Base-by-base conservation (phyloP, 2,329 filamentous ascomycete genomes). In the Xylaria digitata region DNA sequence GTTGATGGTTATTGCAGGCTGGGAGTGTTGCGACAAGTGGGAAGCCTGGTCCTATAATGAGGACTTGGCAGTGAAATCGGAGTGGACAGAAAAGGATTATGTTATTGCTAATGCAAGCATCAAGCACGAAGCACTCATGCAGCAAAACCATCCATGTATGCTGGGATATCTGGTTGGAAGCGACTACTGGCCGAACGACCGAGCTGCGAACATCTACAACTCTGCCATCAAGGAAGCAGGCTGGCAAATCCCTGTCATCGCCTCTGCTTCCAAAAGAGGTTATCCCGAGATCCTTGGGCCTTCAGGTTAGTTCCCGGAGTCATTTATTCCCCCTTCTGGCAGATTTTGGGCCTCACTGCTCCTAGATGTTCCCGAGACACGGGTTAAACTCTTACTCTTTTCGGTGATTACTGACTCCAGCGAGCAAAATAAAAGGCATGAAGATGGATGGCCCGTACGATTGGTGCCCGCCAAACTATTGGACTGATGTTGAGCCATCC, bases 11-110 rank as follows among this genome's bases (percentile, higher is more conserved):
- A 78, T 90, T 43, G 79, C 87, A 0, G 88, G 88, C 0, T 90
- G 87, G 87, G 87, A 90, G 67, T 90, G 88, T 75, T 90, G 88
- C 74, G 86, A 90, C 70, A 90, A 90, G 73, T 90, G 88, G 88
- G 88, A 90, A 72, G 85, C 83, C 0, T 90, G 87, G 87, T 75
- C 72, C 55, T 89, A 89, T 74, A 90, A 90, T 70, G 75, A 84
- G 13, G 84, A 90, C 54, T 69, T 84, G 6, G 67, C 77, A 7
- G 71, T 81, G 26, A 75, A 80, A 53, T 77, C 79, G 0, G 71
- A 76, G 2, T 90, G 87, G 86, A 77, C 75, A 0, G 81, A 85
- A 0, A 70, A 75, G 1, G 88, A 90, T 75, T 90, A 90, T 72
- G 68, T 63, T 0, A 85, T 83, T 26, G 88, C 86, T 6, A 83